A percentile compares a stretch with the other conserved stretches of the same genome.
Conservation (phyloP, 805 yeast genomes). For the Lipomyces kockii region DNA sequence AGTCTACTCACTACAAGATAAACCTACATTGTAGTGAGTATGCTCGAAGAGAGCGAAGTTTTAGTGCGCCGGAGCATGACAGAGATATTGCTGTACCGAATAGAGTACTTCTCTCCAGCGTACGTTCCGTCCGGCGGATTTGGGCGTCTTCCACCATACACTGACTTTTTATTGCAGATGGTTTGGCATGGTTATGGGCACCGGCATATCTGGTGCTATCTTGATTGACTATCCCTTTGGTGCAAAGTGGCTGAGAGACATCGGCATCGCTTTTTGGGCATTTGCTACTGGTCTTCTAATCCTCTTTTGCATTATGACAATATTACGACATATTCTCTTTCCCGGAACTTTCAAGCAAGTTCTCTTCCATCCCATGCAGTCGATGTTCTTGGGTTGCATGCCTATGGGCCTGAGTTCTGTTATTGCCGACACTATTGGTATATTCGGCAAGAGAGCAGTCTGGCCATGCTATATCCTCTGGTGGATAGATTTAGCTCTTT, state of each 20-base stretch:
- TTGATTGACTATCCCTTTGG: conserved; percentile 69
- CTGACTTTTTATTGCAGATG: conserved; percentile 43
- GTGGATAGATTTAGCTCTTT: conserved; percentile 67
- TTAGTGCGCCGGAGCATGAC: neutral
- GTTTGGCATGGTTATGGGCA: conserved; percentile 83
- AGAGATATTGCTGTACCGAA: conserved; percentile 27
- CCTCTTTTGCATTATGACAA: conserved; percentile 50
- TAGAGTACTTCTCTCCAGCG: conserved; percentile 41
- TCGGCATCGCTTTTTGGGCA: conserved; percentile 67
- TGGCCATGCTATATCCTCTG: conserved; percentile 65
- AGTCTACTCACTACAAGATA: neutral
- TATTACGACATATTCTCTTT: conserved; percentile 49
- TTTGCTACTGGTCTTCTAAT: conserved; percentile 55
- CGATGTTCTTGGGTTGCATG: conserved; percentile 74
- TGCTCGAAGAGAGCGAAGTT: neutral
- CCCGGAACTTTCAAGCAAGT: conserved; percentile 45
- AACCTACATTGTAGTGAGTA: neutral
- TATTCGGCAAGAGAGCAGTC: conserved; percentile 53
- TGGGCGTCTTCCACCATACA: neutral
- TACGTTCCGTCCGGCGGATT: conserved; percentile 14
- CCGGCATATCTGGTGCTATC: conserved; percentile 70
- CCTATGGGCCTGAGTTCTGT: conserved; percentile 81
- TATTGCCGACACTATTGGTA: conserved; percentile 57
- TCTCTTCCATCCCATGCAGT: conserved; percentile 51
- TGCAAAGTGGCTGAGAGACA: conserved; percentile 59